Evolutionary conservation across 1,284 basidiomycete species (phyloP), one percentile per base, ranked within the genome.

Genomic region (Taiwanofungus camphoratus): DNA sequence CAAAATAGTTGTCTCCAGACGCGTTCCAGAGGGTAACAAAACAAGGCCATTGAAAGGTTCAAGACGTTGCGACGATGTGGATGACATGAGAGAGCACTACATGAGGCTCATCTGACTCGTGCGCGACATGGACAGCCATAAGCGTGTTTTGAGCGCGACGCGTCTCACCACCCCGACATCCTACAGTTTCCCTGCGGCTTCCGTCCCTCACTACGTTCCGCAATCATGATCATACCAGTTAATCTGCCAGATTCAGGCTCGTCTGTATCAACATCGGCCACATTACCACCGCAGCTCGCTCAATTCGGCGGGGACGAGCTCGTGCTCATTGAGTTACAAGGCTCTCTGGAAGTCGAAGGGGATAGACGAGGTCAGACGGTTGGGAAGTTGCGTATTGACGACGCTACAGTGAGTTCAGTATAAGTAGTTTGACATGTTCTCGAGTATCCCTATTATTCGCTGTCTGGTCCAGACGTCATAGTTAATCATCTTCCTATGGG

Each of bases 301-400:
- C 73, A 73, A 44, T 76, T 88, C 39, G 84, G 82, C 11, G 70
- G 82, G 44, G 74, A 79, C 33, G 84, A 84, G 56, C 55, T 87
- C 12, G 73, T 86, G 35, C 67, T 91, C 11, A 73, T 91, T 40
- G 87, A 90, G 56, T 68, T 90, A 7, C 87, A 90, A 59, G 87
- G 87, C 40, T 64, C 68, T 31, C 70, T 90, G 22, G 77, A 86
- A 42, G 73, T 82, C 16, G 79, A 83, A 34, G 72, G 73, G 15
- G 65, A 66, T 16, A 65, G 73, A 31, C 71, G 78, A 26, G 83
- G 81, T 3, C 74, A 79, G 53, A 52, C 80, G 12, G 76, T 89
- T 2, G 87, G 84, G 13, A 77, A 63, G 49, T 60, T 90, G 16
- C 70, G 63, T 34, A 65, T 85, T 5, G 60, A 62, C 20, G 41